Conservation (phyloP, 331 rosid species). For the Stylosanthes scabra region DNA sequence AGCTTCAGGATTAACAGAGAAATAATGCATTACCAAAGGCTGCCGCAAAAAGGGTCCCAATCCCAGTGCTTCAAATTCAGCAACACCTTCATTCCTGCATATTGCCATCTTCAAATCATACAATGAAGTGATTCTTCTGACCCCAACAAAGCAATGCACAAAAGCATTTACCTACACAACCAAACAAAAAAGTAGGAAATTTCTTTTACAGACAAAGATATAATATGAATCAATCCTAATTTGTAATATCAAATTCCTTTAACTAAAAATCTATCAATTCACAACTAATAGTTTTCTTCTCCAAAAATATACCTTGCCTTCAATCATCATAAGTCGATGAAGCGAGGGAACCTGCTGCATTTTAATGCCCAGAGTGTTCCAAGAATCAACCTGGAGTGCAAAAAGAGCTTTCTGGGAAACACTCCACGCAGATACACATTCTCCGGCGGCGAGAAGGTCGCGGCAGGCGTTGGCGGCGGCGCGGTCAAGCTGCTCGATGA, state of each 20-base stretch:
- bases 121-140: slow-evolving; percentile 65
- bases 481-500: slow-evolving; percentile 43
- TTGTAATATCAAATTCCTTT: not conserved
- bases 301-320: slow-evolving; percentile 72
- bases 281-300: not conserved
- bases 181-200: slow-evolving; percentile 29
- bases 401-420: slow-evolving; percentile 69
- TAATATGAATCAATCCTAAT: not conserved
- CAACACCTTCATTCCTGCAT: slow-evolving; percentile 76
- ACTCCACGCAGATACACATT: slow-evolving; percentile 73
- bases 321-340: slow-evolving; percentile 57
- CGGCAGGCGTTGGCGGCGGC: slow-evolving; percentile 59
- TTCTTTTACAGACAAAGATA: not conserved
- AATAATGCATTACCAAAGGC: slow-evolving; percentile 81
- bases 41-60: slow-evolving; percentile 89
- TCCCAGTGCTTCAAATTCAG: slow-evolving; percentile 66
- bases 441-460: slow-evolving; percentile 54
- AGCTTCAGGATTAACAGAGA: slow-evolving; percentile 50
- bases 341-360: slow-evolving; percentile 88
- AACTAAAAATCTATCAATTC: not conserved
- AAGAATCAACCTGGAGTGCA: slow-evolving; percentile 65
- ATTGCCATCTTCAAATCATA: slow-evolving; percentile 81
- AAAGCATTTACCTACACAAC: slow-evolving; percentile 76
- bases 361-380: slow-evolving; percentile 67
- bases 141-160: slow-evolving; percentile 92